These are phyloP conservation scores for Suillus tomentosus DNA, from an alignment of 768 basidiomycete genomes.

Conservation along the genomic window DNA sequence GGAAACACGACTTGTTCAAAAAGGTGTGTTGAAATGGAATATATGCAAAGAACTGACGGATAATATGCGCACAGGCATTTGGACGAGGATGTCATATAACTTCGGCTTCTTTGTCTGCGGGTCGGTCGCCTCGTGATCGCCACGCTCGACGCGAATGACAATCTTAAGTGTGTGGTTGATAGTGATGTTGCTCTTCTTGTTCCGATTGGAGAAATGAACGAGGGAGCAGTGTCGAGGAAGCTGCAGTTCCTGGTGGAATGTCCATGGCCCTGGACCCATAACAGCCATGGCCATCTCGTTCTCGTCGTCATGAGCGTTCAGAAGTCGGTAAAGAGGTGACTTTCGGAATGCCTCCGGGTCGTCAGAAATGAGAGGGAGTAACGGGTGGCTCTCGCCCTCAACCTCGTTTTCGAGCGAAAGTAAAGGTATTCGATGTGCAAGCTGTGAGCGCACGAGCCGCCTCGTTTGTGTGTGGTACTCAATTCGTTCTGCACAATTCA, in stretches of 20 bases:
- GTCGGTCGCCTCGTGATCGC: slow-evolving; percentile 68
- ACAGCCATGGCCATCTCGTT: slow-evolving; percentile 58
- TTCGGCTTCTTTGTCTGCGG: slow-evolving; percentile 71
- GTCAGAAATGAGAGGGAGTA: slow-evolving; percentile 80
- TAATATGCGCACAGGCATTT: slow-evolving; percentile 84
- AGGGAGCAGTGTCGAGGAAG: slow-evolving; percentile 65
- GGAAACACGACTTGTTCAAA: not conserved
- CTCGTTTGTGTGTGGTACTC: slow-evolving; percentile 77
- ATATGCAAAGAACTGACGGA: slow-evolving; percentile 57
- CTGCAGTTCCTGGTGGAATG: slow-evolving; percentile 64
- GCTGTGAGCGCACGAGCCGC: slow-evolving; percentile 70
- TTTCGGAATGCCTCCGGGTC: slow-evolving; percentile 59
- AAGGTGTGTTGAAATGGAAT: no score
- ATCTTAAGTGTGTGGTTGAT: slow-evolving; percentile 82
- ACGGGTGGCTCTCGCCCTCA: slow-evolving; percentile 54
- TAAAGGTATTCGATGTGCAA: slow-evolving; percentile 58
- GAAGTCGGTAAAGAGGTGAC: slow-evolving; percentile 64
- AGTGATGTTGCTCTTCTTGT: slow-evolving; percentile 68
- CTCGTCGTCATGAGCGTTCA: slow-evolving; percentile 50
- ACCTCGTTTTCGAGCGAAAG: slow-evolving; percentile 56
- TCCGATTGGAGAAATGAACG: slow-evolving; percentile 80
- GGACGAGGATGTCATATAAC: slow-evolving; percentile 85
- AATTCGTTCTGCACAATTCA: slow-evolving; percentile 59
- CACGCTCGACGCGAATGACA: slow-evolving; percentile 78
- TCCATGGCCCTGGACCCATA: slow-evolving; percentile 89